Conservation (phyloP, 208 protist species). For the Herpetomonas tarakana region DNA sequence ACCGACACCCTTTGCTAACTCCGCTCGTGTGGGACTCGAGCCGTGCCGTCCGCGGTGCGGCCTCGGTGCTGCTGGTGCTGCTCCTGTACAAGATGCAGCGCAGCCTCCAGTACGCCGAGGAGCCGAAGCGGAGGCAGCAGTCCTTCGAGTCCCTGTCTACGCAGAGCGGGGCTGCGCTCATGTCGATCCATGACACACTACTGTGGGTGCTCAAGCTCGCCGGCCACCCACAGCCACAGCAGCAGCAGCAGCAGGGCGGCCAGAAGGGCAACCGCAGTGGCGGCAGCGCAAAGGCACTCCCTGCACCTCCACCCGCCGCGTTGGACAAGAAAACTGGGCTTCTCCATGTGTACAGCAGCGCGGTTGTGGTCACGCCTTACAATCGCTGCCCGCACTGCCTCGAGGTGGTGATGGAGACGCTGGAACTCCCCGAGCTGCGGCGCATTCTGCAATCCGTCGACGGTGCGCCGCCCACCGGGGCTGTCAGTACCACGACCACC, state of each 20-base stretch:
- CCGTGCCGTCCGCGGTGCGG: conserved; percentile 27
- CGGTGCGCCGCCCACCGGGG: not conserved
- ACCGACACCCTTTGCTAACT: conserved; percentile 60
- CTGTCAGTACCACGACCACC: conserved; percentile 22
- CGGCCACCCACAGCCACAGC: not conserved
- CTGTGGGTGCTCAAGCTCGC: conserved; percentile 35
- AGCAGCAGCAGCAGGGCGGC: not conserved
- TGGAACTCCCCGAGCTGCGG: conserved; percentile 51
- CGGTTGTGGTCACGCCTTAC: conserved; percentile 71
- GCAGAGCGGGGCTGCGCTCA: conserved; percentile 49
- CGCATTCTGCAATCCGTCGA: conserved; percentile 6
- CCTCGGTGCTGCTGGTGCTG: conserved; percentile 24
- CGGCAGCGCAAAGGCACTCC: not conserved
- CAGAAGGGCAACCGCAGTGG: not conserved
- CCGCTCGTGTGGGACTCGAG: conserved; percentile 47
- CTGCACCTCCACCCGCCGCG: not conserved
- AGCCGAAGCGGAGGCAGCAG: conserved; percentile 42
- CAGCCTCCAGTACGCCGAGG: conserved; percentile 73
- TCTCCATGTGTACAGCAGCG: conserved; percentile 29
- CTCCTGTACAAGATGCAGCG: conserved; percentile 57
- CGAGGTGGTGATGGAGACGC: conserved; percentile 25
- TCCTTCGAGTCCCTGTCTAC: conserved; percentile 70
- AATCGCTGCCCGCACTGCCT: conserved; percentile 52
- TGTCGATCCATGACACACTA: conserved; percentile 53
- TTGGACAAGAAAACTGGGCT: conserved; percentile 12